Conservation (phyloP, 2,329 filamentous ascomycete genomes). For the Colletotrichum musicola region DNA sequence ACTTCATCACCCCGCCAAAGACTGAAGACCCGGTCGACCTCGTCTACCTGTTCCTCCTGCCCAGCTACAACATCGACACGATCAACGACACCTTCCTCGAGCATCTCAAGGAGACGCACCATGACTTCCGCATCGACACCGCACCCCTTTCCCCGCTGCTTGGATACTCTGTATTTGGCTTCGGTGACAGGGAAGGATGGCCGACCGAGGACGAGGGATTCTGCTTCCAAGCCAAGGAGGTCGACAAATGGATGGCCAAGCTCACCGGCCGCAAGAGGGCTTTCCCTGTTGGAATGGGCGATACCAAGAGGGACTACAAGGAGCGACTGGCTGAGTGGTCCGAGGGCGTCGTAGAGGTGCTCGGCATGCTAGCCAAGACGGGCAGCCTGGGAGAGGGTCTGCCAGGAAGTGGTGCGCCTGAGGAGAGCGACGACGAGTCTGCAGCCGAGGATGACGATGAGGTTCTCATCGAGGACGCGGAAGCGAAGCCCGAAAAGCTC, state of each 20-base stretch:
- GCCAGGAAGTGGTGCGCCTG: slow-evolving; percentile 82
- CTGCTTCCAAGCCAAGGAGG: slow-evolving; percentile 89
- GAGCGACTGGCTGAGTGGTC: slow-evolving; percentile 82
- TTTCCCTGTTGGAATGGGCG: slow-evolving; percentile 89
- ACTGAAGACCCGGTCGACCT: slow-evolving; percentile 66
- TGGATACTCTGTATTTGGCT: slow-evolving; percentile 94
- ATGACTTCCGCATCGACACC: slow-evolving; percentile 97
- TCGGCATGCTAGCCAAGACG: slow-evolving; percentile 73
- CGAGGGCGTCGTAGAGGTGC: slow-evolving; percentile 77
- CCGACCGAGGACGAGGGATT: slow-evolving; percentile 91
- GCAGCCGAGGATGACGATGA: slow-evolving; percentile 70
- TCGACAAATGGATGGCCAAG: slow-evolving; percentile 98
- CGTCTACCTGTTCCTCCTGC: slow-evolving; percentile 88
- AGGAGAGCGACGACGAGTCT: slow-evolving; percentile 86
- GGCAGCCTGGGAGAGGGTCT: slow-evolving; percentile 74
- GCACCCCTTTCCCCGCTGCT: slow-evolving; percentile 80
- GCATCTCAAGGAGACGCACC: slow-evolving; percentile 90
- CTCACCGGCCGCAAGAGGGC: slow-evolving; percentile 87
- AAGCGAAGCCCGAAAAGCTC: slow-evolving; percentile 57
- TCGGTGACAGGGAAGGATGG: slow-evolving; percentile 93
- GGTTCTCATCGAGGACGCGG: slow-evolving; percentile 60
- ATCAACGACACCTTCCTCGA: slow-evolving; percentile 89
- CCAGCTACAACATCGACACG: slow-evolving; percentile 95
- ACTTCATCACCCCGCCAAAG: slow-evolving; percentile 84
- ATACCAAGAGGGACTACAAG: slow-evolving; percentile 80